A percentile compares a stretch with the other conserved stretches of the same genome.
These are phyloP conservation scores for Penicillium simplicissimum DNA, from an alignment of 495 filamentous ascomycete species.

Conservation along the genomic window DNA sequence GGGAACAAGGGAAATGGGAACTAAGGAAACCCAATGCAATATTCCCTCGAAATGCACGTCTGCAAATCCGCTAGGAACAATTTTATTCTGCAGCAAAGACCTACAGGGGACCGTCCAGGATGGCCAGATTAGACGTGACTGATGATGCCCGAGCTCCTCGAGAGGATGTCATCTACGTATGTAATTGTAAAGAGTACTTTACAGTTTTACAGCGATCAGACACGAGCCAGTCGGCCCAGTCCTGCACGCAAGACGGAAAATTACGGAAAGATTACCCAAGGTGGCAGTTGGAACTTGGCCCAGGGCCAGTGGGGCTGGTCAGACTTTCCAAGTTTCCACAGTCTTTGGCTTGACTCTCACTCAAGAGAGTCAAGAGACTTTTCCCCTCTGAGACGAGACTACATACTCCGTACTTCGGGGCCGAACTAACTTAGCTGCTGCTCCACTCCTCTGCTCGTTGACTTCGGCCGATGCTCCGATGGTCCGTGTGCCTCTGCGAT, in stretches of 20 bases:
- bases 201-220: not conserved
- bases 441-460: not conserved
- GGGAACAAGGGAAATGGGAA: not conserved
- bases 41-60: not conserved
- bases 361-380: not conserved
- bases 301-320: not conserved
- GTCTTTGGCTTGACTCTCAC: no score
- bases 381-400: not conserved
- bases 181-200: not conserved
- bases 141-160: no score
- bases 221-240: not conserved
- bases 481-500: conserved; percentile 5
- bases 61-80: not conserved
- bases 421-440: not conserved
- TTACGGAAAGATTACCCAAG: not conserved
- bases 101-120: not conserved
- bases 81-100: not conserved
- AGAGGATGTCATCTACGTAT: not conserved
- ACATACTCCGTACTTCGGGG: not conserved
- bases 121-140: not conserved
- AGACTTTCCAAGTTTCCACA: not conserved
- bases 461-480: conserved; percentile 19
- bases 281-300: no score
- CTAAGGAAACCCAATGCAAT: not conserved
- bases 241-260: not conserved